Percentiles rank a stretch among this genome's conserved stretches.
These are phyloP conservation scores for Kwoniella sp. DNA, from an alignment of 768 basidiomycete genomes.

Conservation along the genomic window DNA sequence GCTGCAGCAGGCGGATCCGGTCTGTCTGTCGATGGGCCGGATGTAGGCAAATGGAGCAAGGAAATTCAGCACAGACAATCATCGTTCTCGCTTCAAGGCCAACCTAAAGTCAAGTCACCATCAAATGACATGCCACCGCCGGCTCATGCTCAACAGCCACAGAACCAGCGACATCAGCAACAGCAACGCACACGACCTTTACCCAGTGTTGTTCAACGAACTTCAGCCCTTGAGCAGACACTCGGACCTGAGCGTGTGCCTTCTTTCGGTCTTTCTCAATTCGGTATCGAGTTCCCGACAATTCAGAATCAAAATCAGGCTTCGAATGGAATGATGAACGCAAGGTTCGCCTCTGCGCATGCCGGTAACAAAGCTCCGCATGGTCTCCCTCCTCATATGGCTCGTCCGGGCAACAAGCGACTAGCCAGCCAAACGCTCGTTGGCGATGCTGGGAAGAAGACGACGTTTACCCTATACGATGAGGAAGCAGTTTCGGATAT, in stretches of 20 bases:
- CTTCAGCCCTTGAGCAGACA: constrained; percentile 47
- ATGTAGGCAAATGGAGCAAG: constrained; percentile 38
- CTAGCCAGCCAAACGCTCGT: constrained; percentile 49
- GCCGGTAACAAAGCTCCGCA: constrained; percentile 18
- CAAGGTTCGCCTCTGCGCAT: not conserved
- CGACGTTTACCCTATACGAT: constrained; percentile 19
- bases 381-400: constrained; percentile 20
- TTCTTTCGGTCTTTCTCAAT: constrained; percentile 39
- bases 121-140: constrained; percentile 3
- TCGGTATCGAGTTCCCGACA: constrained; percentile 9
- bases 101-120: constrained; percentile 17
- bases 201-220: constrained; percentile 39
- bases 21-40: not conserved
- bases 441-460: constrained; percentile 18
- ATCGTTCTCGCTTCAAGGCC: constrained; percentile 27
- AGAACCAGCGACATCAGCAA: not conserved
- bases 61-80: constrained; percentile 42
- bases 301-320: not conserved
- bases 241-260: constrained; percentile 51
- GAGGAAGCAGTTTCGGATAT: not conserved
- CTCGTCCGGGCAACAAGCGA: constrained; percentile 53
- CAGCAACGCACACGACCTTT: constrained; percentile 27
- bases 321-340: not conserved
- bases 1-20: constrained; percentile 6
- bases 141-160: not conserved